A percentile compares a stretch with the other conserved stretches of the same genome.
phyloP scores from a whole-genome alignment of 257 asterid species.

The Coffea canephora region DNA sequence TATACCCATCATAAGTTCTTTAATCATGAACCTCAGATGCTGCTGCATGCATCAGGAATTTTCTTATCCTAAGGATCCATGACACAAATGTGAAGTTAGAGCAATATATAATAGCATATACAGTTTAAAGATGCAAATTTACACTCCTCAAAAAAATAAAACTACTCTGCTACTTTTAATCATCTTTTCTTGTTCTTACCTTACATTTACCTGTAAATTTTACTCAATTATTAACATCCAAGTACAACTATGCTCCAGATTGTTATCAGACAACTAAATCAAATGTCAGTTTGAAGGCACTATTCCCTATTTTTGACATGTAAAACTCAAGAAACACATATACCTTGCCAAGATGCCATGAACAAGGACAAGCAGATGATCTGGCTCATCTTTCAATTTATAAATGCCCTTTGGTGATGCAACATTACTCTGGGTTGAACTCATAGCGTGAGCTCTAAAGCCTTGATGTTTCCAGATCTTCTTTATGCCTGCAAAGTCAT shows the following conservation, averaged over 20 bases:
- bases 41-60: background rate
- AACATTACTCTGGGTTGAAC: slow-evolving; percentile 54
- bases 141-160: background rate
- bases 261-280: background rate
- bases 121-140: background rate
- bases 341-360: slow-evolving; percentile 95
- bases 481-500: slow-evolving; percentile 47
- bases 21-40: background rate
- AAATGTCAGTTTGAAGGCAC: background rate
- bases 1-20: background rate
- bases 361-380: slow-evolving; percentile 96
- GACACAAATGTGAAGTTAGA: background rate
- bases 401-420: slow-evolving; percentile 37
- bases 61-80: background rate
- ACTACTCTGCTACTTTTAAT: background rate
- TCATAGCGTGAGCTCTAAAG: slow-evolving; percentile 64
- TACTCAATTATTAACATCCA: background rate
- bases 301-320: background rate
- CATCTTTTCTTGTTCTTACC: background rate
- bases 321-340: background rate
- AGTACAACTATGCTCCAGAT: background rate
- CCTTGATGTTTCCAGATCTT: slow-evolving; percentile 44
- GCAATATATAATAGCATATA: background rate
- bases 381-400: slow-evolving; percentile 54
- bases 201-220: background rate